Conservation (phyloP, 805 yeast species). For the Alloascoidea hylecoeti region DNA sequence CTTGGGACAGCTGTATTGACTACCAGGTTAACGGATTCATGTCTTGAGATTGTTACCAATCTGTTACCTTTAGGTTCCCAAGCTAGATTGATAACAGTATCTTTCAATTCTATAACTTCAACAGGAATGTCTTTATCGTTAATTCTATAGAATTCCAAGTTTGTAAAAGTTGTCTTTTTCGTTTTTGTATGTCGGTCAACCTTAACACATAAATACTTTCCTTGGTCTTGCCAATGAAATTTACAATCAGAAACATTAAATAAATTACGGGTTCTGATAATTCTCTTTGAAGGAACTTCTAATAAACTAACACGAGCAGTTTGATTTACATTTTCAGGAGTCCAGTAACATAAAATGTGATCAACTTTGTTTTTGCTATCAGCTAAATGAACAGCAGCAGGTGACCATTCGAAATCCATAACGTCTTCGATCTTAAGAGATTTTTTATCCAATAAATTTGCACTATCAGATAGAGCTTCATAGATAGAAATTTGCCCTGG, state of each 20-base stretch:
- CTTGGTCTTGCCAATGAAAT: slow-evolving; percentile 88
- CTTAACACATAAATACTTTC: slow-evolving; percentile 76
- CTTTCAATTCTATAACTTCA: slow-evolving; percentile 86
- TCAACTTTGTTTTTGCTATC: slow-evolving; percentile 34
- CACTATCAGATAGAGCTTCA: slow-evolving; percentile 56
- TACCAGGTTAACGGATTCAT: slow-evolving; percentile 23
- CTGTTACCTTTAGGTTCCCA: slow-evolving; percentile 95
- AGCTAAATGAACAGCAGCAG: slow-evolving; percentile 63
- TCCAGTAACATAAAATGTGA: slow-evolving; percentile 77
- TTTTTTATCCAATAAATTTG: slow-evolving; percentile 79
- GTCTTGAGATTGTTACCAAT: slow-evolving; percentile 64
- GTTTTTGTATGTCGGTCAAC: slow-evolving; percentile 96
- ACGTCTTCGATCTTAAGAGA: slow-evolving; percentile 72
- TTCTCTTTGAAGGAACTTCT: slow-evolving; percentile 72
- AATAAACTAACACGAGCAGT: slow-evolving; percentile 89
- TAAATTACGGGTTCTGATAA: slow-evolving; percentile 81
- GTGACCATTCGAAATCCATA: slow-evolving; percentile 90
- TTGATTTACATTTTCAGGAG: slow-evolving; percentile 86
- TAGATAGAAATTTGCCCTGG: slow-evolving; percentile 81
- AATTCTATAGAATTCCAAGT: slow-evolving; percentile 81
- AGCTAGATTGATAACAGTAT: slow-evolving; percentile 72
- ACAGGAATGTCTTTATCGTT: slow-evolving; percentile 87
- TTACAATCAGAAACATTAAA: slow-evolving; percentile 89
- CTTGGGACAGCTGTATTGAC: slow-evolving; percentile 53
- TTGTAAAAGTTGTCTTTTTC: slow-evolving; percentile 81